Conservation (phyloP, 352 stramenopile genomes). For the Pythium apleroticum region DNA sequence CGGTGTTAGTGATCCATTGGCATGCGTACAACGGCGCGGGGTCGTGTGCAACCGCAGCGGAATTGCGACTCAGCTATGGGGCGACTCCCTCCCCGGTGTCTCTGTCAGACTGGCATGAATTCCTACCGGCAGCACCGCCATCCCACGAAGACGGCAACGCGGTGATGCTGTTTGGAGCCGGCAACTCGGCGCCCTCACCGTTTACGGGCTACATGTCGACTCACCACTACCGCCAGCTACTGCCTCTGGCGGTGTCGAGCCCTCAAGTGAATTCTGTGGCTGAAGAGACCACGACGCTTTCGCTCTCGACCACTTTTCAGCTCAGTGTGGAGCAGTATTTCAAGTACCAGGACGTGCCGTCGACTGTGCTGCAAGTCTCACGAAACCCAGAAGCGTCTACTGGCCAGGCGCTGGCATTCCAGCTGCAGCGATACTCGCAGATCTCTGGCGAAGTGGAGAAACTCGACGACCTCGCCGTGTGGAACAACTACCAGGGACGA, state of each 20-base stretch:
- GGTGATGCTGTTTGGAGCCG: neutral
- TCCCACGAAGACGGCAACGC: slow-evolving; percentile 22
- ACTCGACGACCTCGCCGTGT: slow-evolving; percentile 46
- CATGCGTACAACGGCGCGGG: slow-evolving; percentile 18
- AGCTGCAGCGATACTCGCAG: slow-evolving; percentile 58
- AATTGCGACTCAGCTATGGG: slow-evolving; percentile 15
- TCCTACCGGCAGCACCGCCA: slow-evolving; percentile 8
- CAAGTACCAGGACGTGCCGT: slow-evolving; percentile 51
- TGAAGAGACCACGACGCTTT: slow-evolving; percentile 1
- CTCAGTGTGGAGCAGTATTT: slow-evolving; percentile 71
- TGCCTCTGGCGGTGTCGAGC: slow-evolving; percentile 13
- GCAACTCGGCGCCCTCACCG: neutral
- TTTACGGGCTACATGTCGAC: slow-evolving; percentile 22
- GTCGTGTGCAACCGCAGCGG: slow-evolving; percentile 5
- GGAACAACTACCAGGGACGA: slow-evolving; percentile 54
- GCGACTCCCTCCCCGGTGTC: neutral
- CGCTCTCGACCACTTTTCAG: slow-evolving; percentile 31
- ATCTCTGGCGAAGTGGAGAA: slow-evolving; percentile 46
- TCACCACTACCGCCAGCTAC: slow-evolving; percentile 21
- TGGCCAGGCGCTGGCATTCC: slow-evolving; percentile 22
- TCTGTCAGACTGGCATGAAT: slow-evolving; percentile 25
- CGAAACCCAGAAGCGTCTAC: slow-evolving; percentile 20
- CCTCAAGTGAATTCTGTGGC: neutral
- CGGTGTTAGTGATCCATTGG: slow-evolving; percentile 53
- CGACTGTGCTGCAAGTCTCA: slow-evolving; percentile 45